phyloP scores from a whole-genome alignment of 371 early-diverging fungal genomes.

The Circinella minor region DNA sequence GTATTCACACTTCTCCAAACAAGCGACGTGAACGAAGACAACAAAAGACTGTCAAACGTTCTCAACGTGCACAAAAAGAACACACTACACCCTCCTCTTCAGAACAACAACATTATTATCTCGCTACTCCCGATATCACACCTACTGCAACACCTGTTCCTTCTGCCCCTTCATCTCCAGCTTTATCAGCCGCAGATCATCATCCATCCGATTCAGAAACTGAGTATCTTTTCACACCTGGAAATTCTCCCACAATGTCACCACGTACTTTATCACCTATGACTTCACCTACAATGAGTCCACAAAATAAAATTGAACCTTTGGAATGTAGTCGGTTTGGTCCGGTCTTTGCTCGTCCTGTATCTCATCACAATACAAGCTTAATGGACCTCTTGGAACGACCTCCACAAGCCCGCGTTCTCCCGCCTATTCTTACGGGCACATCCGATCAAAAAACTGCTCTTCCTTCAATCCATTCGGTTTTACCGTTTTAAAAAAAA shows the following conservation, averaged over 20 bases:
- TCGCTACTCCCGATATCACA: constrained; percentile 11
- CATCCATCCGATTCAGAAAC: constrained; percentile 46
- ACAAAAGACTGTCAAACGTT: constrained; percentile 3
- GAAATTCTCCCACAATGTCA: constrained; percentile 36
- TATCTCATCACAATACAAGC: constrained; percentile 21
- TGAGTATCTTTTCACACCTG: constrained; percentile 47
- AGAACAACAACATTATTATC: neutral
- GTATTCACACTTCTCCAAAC: constrained; percentile 67
- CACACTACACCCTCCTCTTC: neutral
- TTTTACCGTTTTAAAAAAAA: constrained; percentile 30
- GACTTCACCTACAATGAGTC: constrained; percentile 15
- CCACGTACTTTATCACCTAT: neutral
- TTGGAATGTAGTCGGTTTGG: constrained; percentile 35
- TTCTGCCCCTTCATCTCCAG: constrained; percentile 47
- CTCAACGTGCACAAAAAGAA: constrained; percentile 10
- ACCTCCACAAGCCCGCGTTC: constrained; percentile 54
- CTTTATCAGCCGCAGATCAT: constrained; percentile 36
- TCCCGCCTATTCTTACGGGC: constrained; percentile 43
- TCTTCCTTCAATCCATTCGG: constrained; percentile 38
- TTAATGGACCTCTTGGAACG: constrained; percentile 45
- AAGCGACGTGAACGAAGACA: constrained; percentile 30
- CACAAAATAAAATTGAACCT: constrained; percentile 28
- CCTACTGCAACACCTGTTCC: constrained; percentile 1
- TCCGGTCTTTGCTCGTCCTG: constrained; percentile 25
- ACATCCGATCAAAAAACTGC: constrained; percentile 13